phyloP scores from a whole-genome alignment of 2,329 filamentous ascomycete genomes.

The Colletotrichum sp. region DNA sequence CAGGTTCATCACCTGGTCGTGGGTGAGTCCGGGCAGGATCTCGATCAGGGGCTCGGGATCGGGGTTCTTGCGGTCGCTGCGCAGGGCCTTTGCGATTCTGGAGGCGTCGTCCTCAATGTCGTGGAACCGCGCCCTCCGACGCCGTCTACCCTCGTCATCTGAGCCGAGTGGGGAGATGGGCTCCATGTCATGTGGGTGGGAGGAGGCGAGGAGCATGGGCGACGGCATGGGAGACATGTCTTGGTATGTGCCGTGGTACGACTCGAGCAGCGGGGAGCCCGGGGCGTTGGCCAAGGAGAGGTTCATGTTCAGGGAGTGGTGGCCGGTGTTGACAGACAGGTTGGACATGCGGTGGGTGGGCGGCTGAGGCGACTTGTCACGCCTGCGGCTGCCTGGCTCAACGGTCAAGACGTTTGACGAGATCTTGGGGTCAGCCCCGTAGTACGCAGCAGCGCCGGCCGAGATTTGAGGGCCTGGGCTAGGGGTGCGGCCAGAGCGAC shows the following conservation, averaged over 20 bases:
- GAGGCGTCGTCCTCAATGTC: slow-evolving; percentile 82
- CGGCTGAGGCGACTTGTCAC: slow-evolving; percentile 53
- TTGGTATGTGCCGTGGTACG: slow-evolving; percentile 93
- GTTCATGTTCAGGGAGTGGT: slow-evolving; percentile 38
- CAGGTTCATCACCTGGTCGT: slow-evolving; percentile 87
- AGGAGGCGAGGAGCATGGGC: slow-evolving; percentile 65
- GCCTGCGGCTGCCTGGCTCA: slow-evolving; percentile 40
- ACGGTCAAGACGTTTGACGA: slow-evolving; percentile 45
- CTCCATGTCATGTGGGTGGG: slow-evolving; percentile 40
- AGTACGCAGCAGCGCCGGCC: slow-evolving; percentile 29
- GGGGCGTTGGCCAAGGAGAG: slow-evolving; percentile 65
- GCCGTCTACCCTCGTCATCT: slow-evolving; percentile 51
- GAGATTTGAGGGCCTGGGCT: slow-evolving; percentile 21
- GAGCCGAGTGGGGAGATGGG: slow-evolving; percentile 58
- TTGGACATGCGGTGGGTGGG: slow-evolving; percentile 56
- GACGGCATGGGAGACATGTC: slow-evolving; percentile 95
- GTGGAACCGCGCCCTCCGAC: slow-evolving; percentile 77
- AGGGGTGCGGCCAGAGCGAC: slow-evolving; percentile 9
- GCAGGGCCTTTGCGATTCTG: slow-evolving; percentile 77
- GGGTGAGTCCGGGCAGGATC: slow-evolving; percentile 82
- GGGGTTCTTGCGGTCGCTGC: slow-evolving; percentile 60
- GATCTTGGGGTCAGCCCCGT: slow-evolving; percentile 40
- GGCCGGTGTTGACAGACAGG: slow-evolving; percentile 54
- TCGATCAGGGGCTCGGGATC: slow-evolving; percentile 78
- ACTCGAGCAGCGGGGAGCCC: slow-evolving; percentile 84